These are phyloP conservation scores for Leccinum subgranulosum DNA, from an alignment of 768 basidiomycete species.

Conservation along the genomic window DNA sequence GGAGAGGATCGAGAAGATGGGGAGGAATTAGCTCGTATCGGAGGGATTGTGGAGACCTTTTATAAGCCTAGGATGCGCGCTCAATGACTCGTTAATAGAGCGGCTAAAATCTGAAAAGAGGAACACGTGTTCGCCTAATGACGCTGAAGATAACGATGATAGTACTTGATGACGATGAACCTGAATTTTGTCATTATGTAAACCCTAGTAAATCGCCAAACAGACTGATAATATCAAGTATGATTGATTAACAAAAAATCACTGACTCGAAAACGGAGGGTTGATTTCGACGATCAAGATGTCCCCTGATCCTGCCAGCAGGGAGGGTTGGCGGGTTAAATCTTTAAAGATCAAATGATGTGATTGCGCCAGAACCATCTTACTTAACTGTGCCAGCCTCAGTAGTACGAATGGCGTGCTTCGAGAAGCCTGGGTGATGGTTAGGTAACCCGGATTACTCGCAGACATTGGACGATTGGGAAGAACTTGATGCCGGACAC, in stretches of 20 bases:
- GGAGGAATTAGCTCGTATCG: background rate
- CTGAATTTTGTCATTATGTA: no score
- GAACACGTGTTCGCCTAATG: conserved; percentile 3
- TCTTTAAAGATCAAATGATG: background rate
- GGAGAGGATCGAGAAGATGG: background rate
- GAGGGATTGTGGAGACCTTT: conserved; percentile 3
- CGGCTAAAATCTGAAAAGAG: conserved; percentile 6
- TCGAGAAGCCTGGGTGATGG: no score
- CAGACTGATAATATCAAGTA: no score
- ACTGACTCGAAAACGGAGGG: background rate
- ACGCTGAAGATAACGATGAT: conserved; percentile 16
- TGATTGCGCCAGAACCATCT: background rate
- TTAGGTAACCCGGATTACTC: background rate
- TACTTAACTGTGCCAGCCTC: no score
- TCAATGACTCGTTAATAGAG: background rate
- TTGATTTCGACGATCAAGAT: background rate
- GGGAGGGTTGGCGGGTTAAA: background rate
- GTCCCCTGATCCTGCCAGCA: no score
- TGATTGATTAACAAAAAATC: no score
- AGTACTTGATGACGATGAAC: no score
- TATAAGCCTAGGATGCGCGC: conserved; percentile 14
- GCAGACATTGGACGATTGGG: background rate
- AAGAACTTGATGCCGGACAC: no score
- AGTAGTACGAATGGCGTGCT: background rate
- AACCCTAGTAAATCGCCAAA: background rate